phyloP scores from a whole-genome alignment of 768 basidiomycete genomes.

The Fomitopsis pulvina region DNA sequence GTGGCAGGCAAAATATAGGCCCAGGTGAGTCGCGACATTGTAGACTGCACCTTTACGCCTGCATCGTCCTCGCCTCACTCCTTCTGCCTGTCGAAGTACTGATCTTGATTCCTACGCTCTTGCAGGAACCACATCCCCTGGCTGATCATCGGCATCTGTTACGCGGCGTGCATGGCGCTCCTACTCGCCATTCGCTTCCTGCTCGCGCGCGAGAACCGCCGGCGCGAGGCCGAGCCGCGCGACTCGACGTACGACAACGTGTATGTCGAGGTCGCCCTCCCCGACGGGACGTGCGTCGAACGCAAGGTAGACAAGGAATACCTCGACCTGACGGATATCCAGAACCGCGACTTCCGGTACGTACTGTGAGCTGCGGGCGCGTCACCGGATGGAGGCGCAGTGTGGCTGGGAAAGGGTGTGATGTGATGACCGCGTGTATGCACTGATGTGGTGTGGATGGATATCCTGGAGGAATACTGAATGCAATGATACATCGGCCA shows the following conservation, averaged over 20 bases:
- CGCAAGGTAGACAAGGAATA: constrained; percentile 67
- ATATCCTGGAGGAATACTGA: too few species aligned
- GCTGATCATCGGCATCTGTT: constrained; percentile 68
- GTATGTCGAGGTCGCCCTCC: constrained; percentile 46
- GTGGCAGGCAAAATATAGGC: constrained; percentile 66
- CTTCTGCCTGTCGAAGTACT: too few species aligned
- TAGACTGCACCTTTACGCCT: too few species aligned
- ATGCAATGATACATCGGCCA: too few species aligned
- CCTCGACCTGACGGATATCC: constrained; percentile 65
- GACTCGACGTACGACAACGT: constrained; percentile 54
- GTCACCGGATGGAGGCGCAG: too few species aligned
- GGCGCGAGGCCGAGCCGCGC: constrained; percentile 49
- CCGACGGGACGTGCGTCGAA: constrained; percentile 46
- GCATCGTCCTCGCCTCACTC: too few species aligned
- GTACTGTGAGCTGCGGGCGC: constrained; percentile 36
- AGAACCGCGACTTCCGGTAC: constrained; percentile 71
- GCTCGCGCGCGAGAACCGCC: constrained; percentile 55
- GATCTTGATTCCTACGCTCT: background rate
- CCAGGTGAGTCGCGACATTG: constrained; percentile 43
- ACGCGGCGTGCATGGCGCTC: constrained; percentile 42
- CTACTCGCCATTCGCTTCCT: constrained; percentile 44
- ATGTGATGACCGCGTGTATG: too few species aligned
- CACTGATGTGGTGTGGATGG: too few species aligned
- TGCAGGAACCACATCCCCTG: constrained; percentile 70
- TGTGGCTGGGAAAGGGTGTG: too few species aligned